A percentile compares a stretch with the other conserved stretches of the same genome.
These are phyloP conservation scores for Macrolepiota fuliginosa DNA, from an alignment of 768 basidiomycete species.

Conservation along the genomic window DNA sequence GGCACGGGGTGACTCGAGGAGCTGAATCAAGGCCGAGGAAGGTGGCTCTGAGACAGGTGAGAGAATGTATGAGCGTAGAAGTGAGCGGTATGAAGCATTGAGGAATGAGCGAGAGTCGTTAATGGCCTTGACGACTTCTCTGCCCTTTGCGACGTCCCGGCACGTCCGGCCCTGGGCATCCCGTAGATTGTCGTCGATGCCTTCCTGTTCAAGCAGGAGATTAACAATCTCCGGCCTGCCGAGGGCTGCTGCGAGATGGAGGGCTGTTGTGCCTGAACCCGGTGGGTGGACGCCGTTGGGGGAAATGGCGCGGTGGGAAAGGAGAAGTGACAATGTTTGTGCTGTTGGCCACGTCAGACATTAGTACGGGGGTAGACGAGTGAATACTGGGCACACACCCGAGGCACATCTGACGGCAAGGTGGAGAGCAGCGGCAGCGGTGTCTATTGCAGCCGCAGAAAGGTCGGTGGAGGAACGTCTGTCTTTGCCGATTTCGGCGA, in stretches of 20 bases:
- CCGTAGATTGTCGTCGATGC: slow-evolving; percentile 72
- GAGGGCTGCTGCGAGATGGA: slow-evolving; percentile 65
- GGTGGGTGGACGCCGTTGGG: slow-evolving; percentile 77
- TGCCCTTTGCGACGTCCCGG: slow-evolving; percentile 68
- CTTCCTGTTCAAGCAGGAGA: slow-evolving; percentile 75
- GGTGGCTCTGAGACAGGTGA: slow-evolving; percentile 45
- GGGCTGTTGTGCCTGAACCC: slow-evolving; percentile 71
- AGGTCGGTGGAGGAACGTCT: slow-evolving; percentile 43
- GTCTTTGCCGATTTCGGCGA: slow-evolving; percentile 73
- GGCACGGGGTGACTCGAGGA: slow-evolving; percentile 69
- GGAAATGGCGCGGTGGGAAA: slow-evolving; percentile 73
- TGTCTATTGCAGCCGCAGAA: slow-evolving; percentile 43
- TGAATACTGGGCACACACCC: too few relatives aligned
- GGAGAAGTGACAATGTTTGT: slow-evolving; percentile 64
- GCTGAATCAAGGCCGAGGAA: slow-evolving; percentile 42
- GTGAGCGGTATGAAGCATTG: slow-evolving; percentile 70
- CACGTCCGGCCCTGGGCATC: slow-evolving; percentile 68
- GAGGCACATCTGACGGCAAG: slow-evolving; percentile 82
- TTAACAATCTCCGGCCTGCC: slow-evolving; percentile 72
- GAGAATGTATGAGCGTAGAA: slow-evolving; percentile 71
- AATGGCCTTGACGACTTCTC: slow-evolving; percentile 63
- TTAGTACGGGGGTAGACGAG: too few relatives aligned
- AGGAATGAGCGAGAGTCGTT: slow-evolving; percentile 78
- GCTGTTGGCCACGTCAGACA: slow-evolving; percentile 31
- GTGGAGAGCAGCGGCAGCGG: slow-evolving; percentile 74